Base-by-base conservation (phyloP, 805 yeast species). In the Blastobotrys robertii region DNA sequence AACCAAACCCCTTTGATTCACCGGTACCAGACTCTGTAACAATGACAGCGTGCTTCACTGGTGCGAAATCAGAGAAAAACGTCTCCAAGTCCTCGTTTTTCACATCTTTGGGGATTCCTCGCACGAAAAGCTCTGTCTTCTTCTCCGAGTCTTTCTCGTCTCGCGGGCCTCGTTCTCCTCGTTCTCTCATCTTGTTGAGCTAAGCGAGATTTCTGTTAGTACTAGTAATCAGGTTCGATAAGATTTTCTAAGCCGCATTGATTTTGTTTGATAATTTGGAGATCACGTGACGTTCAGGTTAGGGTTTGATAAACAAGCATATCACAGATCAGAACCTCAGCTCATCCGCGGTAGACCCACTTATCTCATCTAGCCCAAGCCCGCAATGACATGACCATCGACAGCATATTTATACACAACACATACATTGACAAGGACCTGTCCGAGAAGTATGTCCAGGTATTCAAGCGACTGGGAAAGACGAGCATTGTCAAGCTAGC, bases 41-140 rank as follows among this genome's bases (percentile, higher is more conserved):
- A 34, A 92, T 74, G 37, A 87, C 88, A 1, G 97, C 95, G 63
- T 92, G 98, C 63, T 81, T 87, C 9, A 90, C 94, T 5, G 98
- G 98, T 3, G 85, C 90, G 65, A 87, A 81, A 50, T 86, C 86
- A 1, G 97, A 82, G 58, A 92, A 92, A 62, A 73, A 87, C 52
- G 83, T 84, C 1, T 90, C 73, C 34, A 92, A 70, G 53, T 85
- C 79, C 46, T 86, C 95, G 15, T 80, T 76, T 1, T 94, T 82
- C 6, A 87, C 94, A 34, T 76, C 79, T 46, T 69, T 68, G 2
- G 97, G 97, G 30, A 90, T 70, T 3, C 88, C 73, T 50, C 97
- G 76, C 35, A 92, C 94, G 60, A 92, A 92, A 31, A 92, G 68
- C 15, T 62, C 65, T 47, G 13, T 38, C 22, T 22, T 19, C 6